phyloP scores from a whole-genome alignment of 441 rosid genomes.

The Mallotus japonicus region DNA sequence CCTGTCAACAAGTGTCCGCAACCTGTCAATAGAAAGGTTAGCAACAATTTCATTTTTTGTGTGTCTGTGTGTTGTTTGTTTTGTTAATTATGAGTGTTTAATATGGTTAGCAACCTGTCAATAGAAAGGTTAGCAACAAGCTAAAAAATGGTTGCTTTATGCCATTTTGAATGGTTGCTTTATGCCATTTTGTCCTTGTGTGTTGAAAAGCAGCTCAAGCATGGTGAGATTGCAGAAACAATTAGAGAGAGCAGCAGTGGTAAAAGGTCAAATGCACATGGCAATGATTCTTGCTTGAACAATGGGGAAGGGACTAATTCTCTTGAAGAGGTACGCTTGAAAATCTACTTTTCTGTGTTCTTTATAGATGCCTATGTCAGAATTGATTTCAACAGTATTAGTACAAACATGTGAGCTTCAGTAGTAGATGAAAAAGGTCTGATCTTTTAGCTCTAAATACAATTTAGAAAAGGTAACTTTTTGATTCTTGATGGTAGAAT shows the following conservation, averaged over 20 bases:
- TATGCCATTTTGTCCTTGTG: neutral
- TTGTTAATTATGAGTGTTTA: neutral
- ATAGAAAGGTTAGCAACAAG: too few relatives aligned
- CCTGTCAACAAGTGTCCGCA: constrained; percentile 21
- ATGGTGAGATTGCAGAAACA: constrained; percentile 28
- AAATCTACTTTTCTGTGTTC: neutral
- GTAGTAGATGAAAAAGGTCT: neutral
- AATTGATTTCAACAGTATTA: neutral
- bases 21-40: constrained; percentile 44
- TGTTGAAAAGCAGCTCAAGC: constrained; percentile 32
- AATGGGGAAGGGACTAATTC: constrained; percentile 9
- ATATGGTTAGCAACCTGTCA: too few relatives aligned
- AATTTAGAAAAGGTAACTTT: neutral
- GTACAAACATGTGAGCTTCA: neutral
- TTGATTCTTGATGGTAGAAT: constrained; percentile 24
- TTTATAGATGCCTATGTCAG: neutral
- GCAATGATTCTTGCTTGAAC: neutral
- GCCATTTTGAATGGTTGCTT: neutral
- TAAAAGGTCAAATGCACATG: constrained; percentile 14
- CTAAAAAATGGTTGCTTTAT: neutral
- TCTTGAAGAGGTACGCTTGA: constrained; percentile 18
- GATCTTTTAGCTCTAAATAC: neutral
- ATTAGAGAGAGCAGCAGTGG: constrained; percentile 5
- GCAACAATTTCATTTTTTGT: neutral
- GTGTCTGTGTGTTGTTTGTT: neutral